These are phyloP conservation scores for Botryotinia calthae DNA, from an alignment of 2,329 filamentous ascomycete genomes.

Conservation along the genomic window DNA sequence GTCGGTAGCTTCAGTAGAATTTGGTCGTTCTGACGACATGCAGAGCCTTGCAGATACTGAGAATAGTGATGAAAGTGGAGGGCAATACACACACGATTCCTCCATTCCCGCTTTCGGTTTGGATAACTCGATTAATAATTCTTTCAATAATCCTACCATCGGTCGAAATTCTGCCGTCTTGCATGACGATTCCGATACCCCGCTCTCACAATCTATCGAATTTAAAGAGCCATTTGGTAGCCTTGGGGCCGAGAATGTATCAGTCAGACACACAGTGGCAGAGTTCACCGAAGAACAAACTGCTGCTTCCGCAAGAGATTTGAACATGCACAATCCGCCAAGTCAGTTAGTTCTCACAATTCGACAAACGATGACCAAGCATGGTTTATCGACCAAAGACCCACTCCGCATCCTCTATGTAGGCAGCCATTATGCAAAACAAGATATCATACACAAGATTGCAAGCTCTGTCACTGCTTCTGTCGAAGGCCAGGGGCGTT, in stretches of 20 bases:
- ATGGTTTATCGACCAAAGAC: conserved; percentile 46
- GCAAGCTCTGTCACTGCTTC: conserved; percentile 49
- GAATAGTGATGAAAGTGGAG: conserved; percentile 38
- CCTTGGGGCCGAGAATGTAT: conserved; percentile 42
- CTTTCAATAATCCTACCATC: conserved; percentile 37
- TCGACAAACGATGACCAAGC: conserved; percentile 49
- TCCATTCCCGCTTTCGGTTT: conserved; percentile 31
- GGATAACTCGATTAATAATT: conserved; percentile 32
- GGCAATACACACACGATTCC: conserved; percentile 28
- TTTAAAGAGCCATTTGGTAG: conserved; percentile 45
- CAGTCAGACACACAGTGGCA: conserved; percentile 48
- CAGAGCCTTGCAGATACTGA: conserved; percentile 40
- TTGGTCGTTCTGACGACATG: conserved; percentile 38
- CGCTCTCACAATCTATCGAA: conserved; percentile 43
- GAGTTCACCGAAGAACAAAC: conserved; percentile 45
- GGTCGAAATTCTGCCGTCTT: conserved; percentile 34
- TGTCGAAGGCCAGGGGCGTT: conserved; percentile 36
- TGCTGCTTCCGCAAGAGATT: conserved; percentile 37
- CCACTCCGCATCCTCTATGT: conserved; percentile 51
- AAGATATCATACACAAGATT: conserved; percentile 47
- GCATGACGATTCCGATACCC: conserved; percentile 35
- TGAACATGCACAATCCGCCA: conserved; percentile 40
- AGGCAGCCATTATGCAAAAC: conserved; percentile 44
- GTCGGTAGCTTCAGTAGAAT: conserved; percentile 39
- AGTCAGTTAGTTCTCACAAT: conserved; percentile 45